phyloP scores from a whole-genome alignment of 2,329 filamentous ascomycete species.

The Aspergillus sp. region DNA sequence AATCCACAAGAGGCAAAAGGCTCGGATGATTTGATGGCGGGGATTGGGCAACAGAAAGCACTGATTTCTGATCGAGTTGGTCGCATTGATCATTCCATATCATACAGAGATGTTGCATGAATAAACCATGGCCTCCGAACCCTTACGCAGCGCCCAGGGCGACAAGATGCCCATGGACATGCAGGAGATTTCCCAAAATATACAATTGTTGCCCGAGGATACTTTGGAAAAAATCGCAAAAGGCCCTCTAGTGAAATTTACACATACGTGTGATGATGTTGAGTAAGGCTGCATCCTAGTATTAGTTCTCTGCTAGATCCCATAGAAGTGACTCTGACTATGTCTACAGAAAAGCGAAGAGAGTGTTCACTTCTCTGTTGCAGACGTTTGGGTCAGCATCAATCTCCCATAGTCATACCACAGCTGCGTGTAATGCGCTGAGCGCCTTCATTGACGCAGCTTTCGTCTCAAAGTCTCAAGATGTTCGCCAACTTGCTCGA shows the following conservation, averaged over 20 bases:
- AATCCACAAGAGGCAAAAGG: constrained; percentile 33
- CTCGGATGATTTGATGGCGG: constrained; percentile 33
- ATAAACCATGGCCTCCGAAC: constrained; percentile 29
- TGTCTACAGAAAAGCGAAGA: constrained; percentile 34
- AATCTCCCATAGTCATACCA: constrained; percentile 45
- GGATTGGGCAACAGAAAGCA: constrained; percentile 27
- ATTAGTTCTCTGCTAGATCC: constrained; percentile 1
- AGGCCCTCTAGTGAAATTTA: constrained; percentile 42
- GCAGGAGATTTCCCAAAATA: constrained; percentile 39
- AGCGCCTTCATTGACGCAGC: constrained; percentile 49
- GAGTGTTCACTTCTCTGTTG: constrained; percentile 46
- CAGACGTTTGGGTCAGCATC: constrained; percentile 46
- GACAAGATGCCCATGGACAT: constrained; percentile 27
- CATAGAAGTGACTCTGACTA: constrained; percentile 1
- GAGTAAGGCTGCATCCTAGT: constrained; percentile 35
- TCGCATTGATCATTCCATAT: constrained; percentile 10
- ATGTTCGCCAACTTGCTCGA: constrained; percentile 38
- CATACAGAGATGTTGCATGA: constrained; percentile 23
- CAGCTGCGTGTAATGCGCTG: constrained; percentile 50
- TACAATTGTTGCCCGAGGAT: constrained; percentile 41
- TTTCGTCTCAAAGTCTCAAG: constrained; percentile 33
- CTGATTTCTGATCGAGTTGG: constrained; percentile 18
- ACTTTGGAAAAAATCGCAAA: constrained; percentile 40
- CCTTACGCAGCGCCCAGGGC: constrained; percentile 18
- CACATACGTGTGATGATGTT: constrained; percentile 33